Evolutionary conservation across 768 basidiomycete species (phyloP).

Genomic region (Asterophora lycoperdoides): DNA sequence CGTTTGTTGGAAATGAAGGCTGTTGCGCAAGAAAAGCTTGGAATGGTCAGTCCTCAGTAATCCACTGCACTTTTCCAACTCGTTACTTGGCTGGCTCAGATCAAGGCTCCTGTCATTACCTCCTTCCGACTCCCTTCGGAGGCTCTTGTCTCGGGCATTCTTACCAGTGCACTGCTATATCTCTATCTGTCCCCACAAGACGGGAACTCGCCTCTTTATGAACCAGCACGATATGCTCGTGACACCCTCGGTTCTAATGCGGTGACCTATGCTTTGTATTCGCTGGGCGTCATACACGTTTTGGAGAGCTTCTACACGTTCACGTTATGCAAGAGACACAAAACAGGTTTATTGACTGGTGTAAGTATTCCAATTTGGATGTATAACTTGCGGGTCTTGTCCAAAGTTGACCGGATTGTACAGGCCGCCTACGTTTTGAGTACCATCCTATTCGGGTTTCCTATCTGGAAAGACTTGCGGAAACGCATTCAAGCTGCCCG

Average conservation of each 20-base stretch:
- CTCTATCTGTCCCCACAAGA: slow-evolving; percentile 21
- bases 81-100: slow-evolving; percentile 30
- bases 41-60: slow-evolving; percentile 51
- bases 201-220: slow-evolving; percentile 25
- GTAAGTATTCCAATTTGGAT: slow-evolving; percentile 20
- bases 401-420: neutral
- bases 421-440: slow-evolving; percentile 52
- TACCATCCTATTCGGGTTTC: slow-evolving; percentile 52
- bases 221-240: slow-evolving; percentile 30
- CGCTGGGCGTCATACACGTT: slow-evolving; percentile 33
- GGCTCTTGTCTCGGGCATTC: slow-evolving; percentile 21
- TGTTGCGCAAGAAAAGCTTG: slow-evolving; percentile 72
- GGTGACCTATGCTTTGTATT: slow-evolving; percentile 31
- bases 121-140: slow-evolving; percentile 45
- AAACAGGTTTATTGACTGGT: slow-evolving; percentile 39
- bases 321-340: slow-evolving; percentile 45
- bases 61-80: neutral
- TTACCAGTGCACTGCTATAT: slow-evolving; percentile 31
- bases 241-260: slow-evolving; percentile 25
- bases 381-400: neutral
- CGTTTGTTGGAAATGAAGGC: slow-evolving; percentile 77
- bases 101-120: slow-evolving; percentile 57
- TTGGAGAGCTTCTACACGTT: slow-evolving; percentile 47
- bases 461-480: slow-evolving; percentile 50
- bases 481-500: slow-evolving; percentile 60